Evolutionary conservation across 2,329 filamentous ascomycete genomes (phyloP).

Genomic region (Penicillium verrucosum): DNA sequence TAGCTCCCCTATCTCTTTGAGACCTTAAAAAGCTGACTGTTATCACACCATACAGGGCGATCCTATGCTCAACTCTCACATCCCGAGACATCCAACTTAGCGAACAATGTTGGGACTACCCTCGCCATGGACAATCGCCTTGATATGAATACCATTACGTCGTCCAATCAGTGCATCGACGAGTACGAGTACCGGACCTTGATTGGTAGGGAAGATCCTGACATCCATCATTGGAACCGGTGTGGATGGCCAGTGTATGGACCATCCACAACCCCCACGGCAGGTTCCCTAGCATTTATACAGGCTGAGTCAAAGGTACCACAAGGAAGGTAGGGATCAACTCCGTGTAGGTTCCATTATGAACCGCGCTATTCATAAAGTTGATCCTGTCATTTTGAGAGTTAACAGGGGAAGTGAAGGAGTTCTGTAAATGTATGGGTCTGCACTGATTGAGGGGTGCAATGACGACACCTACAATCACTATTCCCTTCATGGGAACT

Average conservation of each 20-base stretch:
- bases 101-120: background rate
- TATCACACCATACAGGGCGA: background rate
- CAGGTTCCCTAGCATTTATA: background rate
- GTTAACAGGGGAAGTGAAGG: background rate
- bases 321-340: background rate
- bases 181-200: background rate
- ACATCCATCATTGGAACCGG: background rate
- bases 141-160: background rate
- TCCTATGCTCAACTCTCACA: background rate
- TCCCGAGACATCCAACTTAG: background rate
- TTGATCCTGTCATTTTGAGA: background rate
- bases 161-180: background rate
- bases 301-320: background rate
- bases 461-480: background rate
- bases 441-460: background rate
- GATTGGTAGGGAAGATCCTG: background rate
- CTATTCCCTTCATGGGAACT: background rate
- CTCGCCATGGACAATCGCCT: background rate
- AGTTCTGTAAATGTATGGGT: background rate
- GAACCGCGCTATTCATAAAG: background rate
- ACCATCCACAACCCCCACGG: background rate
- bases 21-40: rapidly evolving
- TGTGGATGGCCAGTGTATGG: background rate
- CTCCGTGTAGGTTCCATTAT: background rate
- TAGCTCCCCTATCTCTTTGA: no score